Conservation (phyloP, 2,329 filamentous ascomycete genomes). For the Xylaria sp. region DNA sequence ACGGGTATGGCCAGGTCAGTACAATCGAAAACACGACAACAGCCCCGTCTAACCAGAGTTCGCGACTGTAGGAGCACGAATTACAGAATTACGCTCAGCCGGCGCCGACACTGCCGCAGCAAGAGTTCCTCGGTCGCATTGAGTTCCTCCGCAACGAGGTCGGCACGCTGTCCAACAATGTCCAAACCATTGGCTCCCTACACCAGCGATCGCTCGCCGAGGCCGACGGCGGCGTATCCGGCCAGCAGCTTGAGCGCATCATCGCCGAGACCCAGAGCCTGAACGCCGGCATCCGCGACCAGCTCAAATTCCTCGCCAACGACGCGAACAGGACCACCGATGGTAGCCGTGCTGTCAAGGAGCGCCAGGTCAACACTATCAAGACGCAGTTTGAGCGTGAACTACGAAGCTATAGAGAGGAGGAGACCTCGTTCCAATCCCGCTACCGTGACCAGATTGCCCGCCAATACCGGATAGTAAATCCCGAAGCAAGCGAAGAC, state of each 20-base stretch:
- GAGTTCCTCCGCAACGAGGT: conserved; percentile 75
- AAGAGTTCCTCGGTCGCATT: conserved; percentile 75
- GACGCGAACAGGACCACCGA: conserved; percentile 73
- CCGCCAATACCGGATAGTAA: conserved; percentile 83
- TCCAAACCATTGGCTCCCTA: conserved; percentile 73
- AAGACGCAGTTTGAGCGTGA: conserved; percentile 78
- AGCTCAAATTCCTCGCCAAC: conserved; percentile 78
- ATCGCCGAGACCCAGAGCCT: conserved; percentile 76
- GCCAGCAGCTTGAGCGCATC: conserved; percentile 71
- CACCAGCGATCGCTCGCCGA: conserved; percentile 78
- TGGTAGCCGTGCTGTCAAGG: conserved; percentile 71
- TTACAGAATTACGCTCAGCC: conserved; percentile 61
- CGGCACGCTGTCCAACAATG: conserved; percentile 70
- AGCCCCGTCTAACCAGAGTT: conserved; percentile 23
- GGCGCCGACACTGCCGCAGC: conserved; percentile 62
- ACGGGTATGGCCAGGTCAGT: conserved; percentile 58
- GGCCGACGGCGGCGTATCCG: conserved; percentile 64
- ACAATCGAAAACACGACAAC: background rate
- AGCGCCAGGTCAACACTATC: conserved; percentile 73
- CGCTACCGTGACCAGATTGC: conserved; percentile 81
- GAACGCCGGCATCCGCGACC: conserved; percentile 80
- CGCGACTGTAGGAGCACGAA: conserved; percentile 56
- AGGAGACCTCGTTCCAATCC: conserved; percentile 76
- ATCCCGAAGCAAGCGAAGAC: conserved; percentile 79
- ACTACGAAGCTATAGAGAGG: conserved; percentile 74